phyloP scores from a whole-genome alignment of 176 grass and related monocot genomes.

The Raddia guianensis region DNA sequence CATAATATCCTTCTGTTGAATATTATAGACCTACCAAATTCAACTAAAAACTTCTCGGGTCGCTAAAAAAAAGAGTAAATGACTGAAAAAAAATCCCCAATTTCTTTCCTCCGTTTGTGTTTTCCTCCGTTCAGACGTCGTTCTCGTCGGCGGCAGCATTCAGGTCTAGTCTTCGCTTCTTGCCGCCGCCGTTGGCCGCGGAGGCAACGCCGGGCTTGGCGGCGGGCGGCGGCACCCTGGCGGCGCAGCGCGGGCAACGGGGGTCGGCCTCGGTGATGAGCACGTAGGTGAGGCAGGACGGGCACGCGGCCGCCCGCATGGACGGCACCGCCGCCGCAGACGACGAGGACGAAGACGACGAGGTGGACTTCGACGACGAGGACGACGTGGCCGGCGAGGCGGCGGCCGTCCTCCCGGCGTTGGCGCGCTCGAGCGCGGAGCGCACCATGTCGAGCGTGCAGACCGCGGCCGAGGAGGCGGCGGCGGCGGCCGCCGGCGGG shows the following conservation, averaged over 20 bases:
- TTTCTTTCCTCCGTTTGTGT: neutral
- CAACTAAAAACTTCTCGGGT: slow-evolving; percentile 1
- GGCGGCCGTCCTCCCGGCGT: neutral
- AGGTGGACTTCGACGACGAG: slow-evolving; percentile 32
- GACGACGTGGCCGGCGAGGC: slow-evolving; percentile 19
- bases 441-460: slow-evolving; percentile 68
- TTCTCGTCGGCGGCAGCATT: slow-evolving; percentile 54
- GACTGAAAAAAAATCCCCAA: neutral
- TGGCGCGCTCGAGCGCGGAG: slow-evolving; percentile 50
- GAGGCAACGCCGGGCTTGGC: neutral
- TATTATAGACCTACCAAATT: slow-evolving; percentile 9
- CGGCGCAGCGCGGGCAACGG: slow-evolving; percentile 60
- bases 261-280: slow-evolving; percentile 55
- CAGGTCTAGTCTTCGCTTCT: slow-evolving; percentile 64
- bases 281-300: slow-evolving; percentile 74
- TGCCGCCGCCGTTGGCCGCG: slow-evolving; percentile 1
- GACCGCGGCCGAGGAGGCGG: slow-evolving; percentile 16
- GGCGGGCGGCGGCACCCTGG: slow-evolving; percentile 47
- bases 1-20: neutral
- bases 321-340: neutral
- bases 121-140: slow-evolving; percentile 27
- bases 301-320: slow-evolving; percentile 55
- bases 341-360: slow-evolving; percentile 45
- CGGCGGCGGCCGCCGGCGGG: neutral
- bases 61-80: slow-evolving; percentile 13